These are phyloP conservation scores for Diatrype stigma DNA, from an alignment of 2,329 filamentous ascomycete genomes.

Conservation along the genomic window DNA sequence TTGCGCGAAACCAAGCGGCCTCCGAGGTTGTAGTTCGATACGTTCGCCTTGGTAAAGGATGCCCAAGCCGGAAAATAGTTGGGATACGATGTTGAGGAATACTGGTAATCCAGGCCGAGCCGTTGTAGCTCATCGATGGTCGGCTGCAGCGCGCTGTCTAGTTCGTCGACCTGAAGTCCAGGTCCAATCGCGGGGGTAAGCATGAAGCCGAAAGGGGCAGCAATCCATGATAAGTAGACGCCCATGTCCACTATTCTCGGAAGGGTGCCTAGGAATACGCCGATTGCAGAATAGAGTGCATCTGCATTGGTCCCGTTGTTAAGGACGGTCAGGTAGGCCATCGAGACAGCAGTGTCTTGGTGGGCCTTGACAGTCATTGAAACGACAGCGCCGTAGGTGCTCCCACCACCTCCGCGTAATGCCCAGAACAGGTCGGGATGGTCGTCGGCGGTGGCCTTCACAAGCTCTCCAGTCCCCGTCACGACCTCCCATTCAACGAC, in stretches of 20 bases:
- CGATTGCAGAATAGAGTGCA: slow-evolving; percentile 3
- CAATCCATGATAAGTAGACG: slow-evolving; percentile 7
- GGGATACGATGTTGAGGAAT: slow-evolving; percentile 5
- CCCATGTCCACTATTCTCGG: slow-evolving; percentile 10
- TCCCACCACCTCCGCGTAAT: slow-evolving; percentile 53
- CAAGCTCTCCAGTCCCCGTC: slow-evolving; percentile 42
- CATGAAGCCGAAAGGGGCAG: slow-evolving; percentile 8
- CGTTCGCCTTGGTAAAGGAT: slow-evolving; percentile 10
- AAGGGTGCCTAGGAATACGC: slow-evolving; percentile 4
- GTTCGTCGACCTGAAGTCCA: slow-evolving; percentile 1
- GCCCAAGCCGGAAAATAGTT: slow-evolving; percentile 7
- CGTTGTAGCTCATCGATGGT: slow-evolving; percentile 4
- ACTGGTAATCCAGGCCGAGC: slow-evolving; percentile 8
- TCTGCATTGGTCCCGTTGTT: slow-evolving; percentile 6
- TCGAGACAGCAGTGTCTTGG: slow-evolving; percentile 1
- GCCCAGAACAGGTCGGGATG: slow-evolving; percentile 62
- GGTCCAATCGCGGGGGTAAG: slow-evolving; percentile 10
- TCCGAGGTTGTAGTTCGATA: slow-evolving; percentile 12
- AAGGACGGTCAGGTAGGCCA: slow-evolving; percentile 2
- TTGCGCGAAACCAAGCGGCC: slow-evolving; percentile 11
- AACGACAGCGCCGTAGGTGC: slow-evolving; percentile 53
- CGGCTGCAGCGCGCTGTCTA: slow-evolving; percentile 6
- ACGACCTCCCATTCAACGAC: slow-evolving; percentile 53
- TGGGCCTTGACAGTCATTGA: slow-evolving; percentile 5
- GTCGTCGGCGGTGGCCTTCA: slow-evolving; percentile 41